Evolutionary conservation across 73 alveolate genomes (phyloP).

Genomic region (Paraurostyla sp.): DNA sequence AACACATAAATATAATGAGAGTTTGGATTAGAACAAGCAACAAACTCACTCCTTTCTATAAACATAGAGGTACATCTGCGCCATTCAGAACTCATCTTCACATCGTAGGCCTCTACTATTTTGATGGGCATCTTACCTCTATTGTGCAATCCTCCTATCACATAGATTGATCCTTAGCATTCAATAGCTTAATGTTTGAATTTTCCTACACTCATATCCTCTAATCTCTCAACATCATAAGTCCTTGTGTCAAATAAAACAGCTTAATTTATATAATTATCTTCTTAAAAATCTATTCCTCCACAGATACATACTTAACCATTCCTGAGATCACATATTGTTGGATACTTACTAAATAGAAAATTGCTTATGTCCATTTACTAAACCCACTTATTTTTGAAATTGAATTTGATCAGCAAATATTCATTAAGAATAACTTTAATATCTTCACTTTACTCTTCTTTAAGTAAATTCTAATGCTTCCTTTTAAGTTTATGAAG

Average conservation of each 20-base stretch:
- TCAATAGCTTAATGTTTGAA: slow-evolving; percentile 16
- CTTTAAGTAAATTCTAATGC: slow-evolving; percentile 9
- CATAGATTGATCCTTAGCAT: slow-evolving; percentile 29
- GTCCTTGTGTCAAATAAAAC: slow-evolving; percentile 25
- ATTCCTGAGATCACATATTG: slow-evolving; percentile 17
- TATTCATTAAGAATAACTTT: not conserved
- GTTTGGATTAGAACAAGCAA: not conserved
- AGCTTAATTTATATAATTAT: not conserved
- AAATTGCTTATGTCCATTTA: slow-evolving; percentile 14
- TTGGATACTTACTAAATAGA: slow-evolving; percentile 24
- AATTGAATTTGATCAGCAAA: slow-evolving; percentile 15
- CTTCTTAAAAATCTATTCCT: not conserved
- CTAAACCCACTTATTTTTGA: slow-evolving; percentile 46
- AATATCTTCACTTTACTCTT: not conserved
- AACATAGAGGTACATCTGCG: slow-evolving; percentile 32
- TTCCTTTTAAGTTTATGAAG: slow-evolving; percentile 9
- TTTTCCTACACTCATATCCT: not conserved
- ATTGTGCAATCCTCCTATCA: slow-evolving; percentile 12
- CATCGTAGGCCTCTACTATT: slow-evolving; percentile 34
- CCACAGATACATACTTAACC: slow-evolving; percentile 20
- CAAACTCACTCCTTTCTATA: slow-evolving; percentile 26
- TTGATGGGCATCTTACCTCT: not conserved
- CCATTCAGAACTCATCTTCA: not conserved
- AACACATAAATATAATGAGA: slow-evolving; percentile 12
- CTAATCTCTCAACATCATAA: not conserved